phyloP scores from a whole-genome alignment of 306 rosid species.

The Corylus americana region DNA sequence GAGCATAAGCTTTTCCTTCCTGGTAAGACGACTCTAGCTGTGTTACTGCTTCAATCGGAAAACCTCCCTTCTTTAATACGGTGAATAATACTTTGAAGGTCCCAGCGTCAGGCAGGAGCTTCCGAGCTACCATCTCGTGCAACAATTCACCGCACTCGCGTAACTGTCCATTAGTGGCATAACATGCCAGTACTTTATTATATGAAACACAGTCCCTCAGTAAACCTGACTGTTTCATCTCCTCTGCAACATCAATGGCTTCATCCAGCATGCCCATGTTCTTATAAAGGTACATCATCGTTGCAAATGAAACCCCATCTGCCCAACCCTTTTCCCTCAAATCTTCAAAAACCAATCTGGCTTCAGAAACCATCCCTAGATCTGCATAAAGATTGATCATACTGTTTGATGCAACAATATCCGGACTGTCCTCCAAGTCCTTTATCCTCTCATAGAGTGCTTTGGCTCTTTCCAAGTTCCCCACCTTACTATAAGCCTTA shows the following conservation, averaged over 20 bases:
- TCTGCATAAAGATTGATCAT: constrained; percentile 73
- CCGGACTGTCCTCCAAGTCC: constrained; percentile 62
- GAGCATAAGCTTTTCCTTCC: constrained; percentile 74
- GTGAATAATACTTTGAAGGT: constrained; percentile 68
- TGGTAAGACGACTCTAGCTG: constrained; percentile 71
- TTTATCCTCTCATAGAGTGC: constrained; percentile 56
- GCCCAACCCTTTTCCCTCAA: constrained; percentile 58
- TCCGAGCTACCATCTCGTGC: constrained; percentile 71
- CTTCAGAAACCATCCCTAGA: constrained; percentile 80
- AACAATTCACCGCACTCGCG: constrained; percentile 72
- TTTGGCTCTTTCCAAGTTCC: constrained; percentile 64
- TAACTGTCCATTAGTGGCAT: constrained; percentile 61
- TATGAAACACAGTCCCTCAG: constrained; percentile 69
- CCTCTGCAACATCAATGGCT: constrained; percentile 81
- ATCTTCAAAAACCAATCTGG: constrained; percentile 58
- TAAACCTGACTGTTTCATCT: constrained; percentile 75
- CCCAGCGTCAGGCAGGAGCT: constrained; percentile 63
- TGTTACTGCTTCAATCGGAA: constrained; percentile 67
- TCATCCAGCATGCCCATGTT: constrained; percentile 64
- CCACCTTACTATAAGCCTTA: constrained; percentile 74
- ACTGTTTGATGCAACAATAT: constrained; percentile 71
- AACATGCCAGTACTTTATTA: constrained; percentile 71
- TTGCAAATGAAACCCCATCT: constrained; percentile 64
- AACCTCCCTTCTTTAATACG: constrained; percentile 69
- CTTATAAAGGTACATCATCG: constrained; percentile 77